Percentiles rank a stretch among this genome's conserved stretches.
These are phyloP conservation scores for Singerocomus rubriflavus DNA, from an alignment of 1,284 basidiomycete genomes.

Conservation along the genomic window DNA sequence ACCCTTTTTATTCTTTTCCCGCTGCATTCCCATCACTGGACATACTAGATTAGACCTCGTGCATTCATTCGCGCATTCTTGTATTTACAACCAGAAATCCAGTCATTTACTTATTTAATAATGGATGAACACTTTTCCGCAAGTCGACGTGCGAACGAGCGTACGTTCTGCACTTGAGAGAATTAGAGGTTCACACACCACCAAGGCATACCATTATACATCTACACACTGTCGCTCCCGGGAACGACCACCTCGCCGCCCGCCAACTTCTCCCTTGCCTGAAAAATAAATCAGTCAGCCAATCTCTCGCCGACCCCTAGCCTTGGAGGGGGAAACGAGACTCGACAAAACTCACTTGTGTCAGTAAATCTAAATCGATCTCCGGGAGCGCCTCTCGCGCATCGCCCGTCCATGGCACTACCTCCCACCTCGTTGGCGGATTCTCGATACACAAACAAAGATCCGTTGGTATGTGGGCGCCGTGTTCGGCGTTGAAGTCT, in stretches of 20 bases:
- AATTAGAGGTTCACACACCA: background rate
- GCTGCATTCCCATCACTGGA: no score
- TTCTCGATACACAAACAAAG: slow-evolving; percentile 73
- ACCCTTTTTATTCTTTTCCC: no score
- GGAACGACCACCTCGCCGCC: slow-evolving; percentile 12
- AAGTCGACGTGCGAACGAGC: no score
- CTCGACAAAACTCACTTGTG: slow-evolving; percentile 39
- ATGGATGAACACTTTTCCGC: no score
- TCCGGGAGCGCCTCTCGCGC: slow-evolving; percentile 53
- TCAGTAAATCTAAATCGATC: slow-evolving; percentile 56
- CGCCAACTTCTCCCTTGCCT: slow-evolving; percentile 24
- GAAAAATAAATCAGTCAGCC: background rate
- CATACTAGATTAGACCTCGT: no score
- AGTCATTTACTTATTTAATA: no score
- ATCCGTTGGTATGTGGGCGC: slow-evolving; percentile 69
- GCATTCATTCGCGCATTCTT: no score
- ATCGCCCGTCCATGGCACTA: slow-evolving; percentile 55
- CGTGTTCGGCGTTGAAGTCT: slow-evolving; percentile 69
- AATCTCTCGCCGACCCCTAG: background rate
- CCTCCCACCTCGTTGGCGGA: slow-evolving; percentile 65
- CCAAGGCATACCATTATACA: background rate
- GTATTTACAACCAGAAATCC: no score
- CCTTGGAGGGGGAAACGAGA: background rate
- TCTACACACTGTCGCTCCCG: slow-evolving; percentile 25
- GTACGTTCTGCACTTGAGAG: no score